Conservation (phyloP, 2,329 filamentous ascomycete genomes). For the Septoria petroselini region DNA sequence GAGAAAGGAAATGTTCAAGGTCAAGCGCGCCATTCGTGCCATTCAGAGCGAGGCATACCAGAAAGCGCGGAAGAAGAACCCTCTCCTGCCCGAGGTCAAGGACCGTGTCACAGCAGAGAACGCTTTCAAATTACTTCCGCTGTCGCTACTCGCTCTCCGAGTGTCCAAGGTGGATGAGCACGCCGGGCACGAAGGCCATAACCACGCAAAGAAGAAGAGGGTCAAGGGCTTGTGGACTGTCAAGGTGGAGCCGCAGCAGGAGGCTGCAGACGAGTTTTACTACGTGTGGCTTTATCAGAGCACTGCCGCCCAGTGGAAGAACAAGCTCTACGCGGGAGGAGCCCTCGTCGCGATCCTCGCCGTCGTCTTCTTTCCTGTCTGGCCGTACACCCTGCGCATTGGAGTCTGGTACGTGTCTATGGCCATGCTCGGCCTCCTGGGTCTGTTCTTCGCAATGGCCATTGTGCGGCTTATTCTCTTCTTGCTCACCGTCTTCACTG, state of each 20-base stretch:
- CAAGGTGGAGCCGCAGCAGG: constrained; percentile 92
- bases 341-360: constrained; percentile 81
- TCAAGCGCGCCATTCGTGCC: constrained; percentile 91
- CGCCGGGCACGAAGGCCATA: constrained; percentile 73
- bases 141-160: constrained; percentile 89
- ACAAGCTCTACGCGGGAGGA: constrained; percentile 83
- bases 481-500: constrained; percentile 81
- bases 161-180: constrained; percentile 79
- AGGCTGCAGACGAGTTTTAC: constrained; percentile 80
- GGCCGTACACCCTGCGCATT: constrained; percentile 85
- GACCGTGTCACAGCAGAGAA: constrained; percentile 89
- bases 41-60: constrained; percentile 85
- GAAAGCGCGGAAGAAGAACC: constrained; percentile 85
- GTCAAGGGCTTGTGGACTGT: constrained; percentile 97
- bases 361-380: constrained; percentile 91
- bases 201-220: constrained; percentile 72
- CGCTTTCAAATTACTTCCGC: constrained; percentile 87
- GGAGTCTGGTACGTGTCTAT: constrained; percentile 98
- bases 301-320: constrained; percentile 71
- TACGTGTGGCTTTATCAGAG: constrained; percentile 97
- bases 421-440: constrained; percentile 84
- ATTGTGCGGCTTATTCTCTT: constrained; percentile 96
- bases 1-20: constrained; percentile 97
- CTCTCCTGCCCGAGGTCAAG: constrained; percentile 79
- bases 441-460: constrained; percentile 94